Percentiles rank a stretch among this genome's conserved stretches.
Conservation (phyloP, 192 early-diverging fungal genomes). For the Gigaspora rosea region DNA sequence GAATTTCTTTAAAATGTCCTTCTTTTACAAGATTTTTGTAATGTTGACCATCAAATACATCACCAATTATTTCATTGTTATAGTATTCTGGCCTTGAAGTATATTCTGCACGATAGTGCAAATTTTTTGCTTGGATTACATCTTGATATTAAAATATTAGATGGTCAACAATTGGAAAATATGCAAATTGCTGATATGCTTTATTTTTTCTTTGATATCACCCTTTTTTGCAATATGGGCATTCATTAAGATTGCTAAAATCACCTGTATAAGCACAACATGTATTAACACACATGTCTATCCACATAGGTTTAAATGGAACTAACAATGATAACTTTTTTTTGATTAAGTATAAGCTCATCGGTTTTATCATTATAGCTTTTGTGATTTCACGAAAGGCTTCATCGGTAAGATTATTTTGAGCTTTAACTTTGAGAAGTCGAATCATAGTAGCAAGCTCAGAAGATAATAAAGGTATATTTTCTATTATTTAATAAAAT, state of each 20-base stretch:
- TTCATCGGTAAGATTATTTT: too few species aligned
- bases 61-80: background rate
- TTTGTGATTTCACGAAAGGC: too few species aligned
- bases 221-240: background rate
- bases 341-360: too few species aligned
- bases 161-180: background rate
- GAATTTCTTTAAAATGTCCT: background rate
- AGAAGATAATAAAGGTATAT: too few species aligned
- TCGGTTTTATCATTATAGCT: too few species aligned
- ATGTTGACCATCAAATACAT: background rate
- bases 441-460: too few species aligned
- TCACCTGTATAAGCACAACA: conserved; percentile 8
- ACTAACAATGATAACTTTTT: background rate
- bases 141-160: conserved; percentile 1
- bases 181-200: background rate
- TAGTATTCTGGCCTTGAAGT: background rate
- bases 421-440: too few species aligned
- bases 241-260: background rate
- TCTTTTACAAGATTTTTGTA: background rate
- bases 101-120: background rate
- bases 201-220: background rate
- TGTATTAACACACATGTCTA: conserved; percentile 9
- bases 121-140: background rate
- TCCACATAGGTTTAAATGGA: background rate
- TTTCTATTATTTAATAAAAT: too few species aligned